Percentiles rank a stretch among this genome's conserved stretches.
Conservation (phyloP, 1,284 basidiomycete species). For the Ganoderma lingzhi region DNA sequence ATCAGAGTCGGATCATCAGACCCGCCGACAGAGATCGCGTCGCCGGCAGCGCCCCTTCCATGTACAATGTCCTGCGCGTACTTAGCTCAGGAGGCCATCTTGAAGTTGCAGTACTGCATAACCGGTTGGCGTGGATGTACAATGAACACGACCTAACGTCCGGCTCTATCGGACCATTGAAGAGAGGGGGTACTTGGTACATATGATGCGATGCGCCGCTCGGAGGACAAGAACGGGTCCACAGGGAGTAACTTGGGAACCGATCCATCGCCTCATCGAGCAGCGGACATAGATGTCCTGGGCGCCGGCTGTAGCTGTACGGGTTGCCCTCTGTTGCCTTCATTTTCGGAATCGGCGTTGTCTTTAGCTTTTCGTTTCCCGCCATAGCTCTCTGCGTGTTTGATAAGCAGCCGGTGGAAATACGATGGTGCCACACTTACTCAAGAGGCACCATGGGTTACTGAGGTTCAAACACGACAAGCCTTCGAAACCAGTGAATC, state of each 20-base stretch:
- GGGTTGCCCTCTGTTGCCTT: not conserved
- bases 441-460: constrained; percentile 15
- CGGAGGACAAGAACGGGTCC: too few species aligned
- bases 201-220: too few species aligned
- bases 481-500: not conserved
- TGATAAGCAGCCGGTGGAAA: not conserved
- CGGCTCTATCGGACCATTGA: too few species aligned
- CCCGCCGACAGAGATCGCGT: too few species aligned
- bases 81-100: too few species aligned
- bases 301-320: not conserved
- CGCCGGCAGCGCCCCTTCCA: too few species aligned
- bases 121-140: too few species aligned
- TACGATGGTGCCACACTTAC: not conserved
- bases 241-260: not conserved
- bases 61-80: too few species aligned
- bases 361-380: not conserved
- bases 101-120: too few species aligned
- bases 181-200: too few species aligned
- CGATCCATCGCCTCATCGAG: not conserved
- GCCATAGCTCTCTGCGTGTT: not conserved
- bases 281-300: not conserved
- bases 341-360: not conserved
- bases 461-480: constrained; percentile 9
- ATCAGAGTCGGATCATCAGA: too few species aligned
- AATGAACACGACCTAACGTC: too few species aligned